phyloP scores from a whole-genome alignment of 2,329 filamentous ascomycete genomes.

The Colletotrichum musae region DNA sequence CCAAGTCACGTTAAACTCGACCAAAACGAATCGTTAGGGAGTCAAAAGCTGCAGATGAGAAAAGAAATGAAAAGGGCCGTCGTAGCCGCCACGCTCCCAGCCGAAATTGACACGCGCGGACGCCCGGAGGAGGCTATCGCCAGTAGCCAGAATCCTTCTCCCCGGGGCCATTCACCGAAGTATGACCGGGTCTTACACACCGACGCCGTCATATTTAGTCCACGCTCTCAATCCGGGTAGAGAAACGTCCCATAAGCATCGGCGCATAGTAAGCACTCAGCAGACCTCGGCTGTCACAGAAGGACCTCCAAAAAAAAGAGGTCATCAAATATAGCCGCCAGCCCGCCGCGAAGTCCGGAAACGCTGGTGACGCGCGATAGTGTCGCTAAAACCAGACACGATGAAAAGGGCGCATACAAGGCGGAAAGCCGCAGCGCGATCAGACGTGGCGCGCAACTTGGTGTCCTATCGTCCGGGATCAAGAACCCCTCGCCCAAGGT shows the following conservation, averaged over 20 bases:
- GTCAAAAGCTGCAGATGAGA: not conserved
- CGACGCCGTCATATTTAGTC: constrained; percentile 1
- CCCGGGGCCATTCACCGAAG: constrained; percentile 5
- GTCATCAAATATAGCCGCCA: not conserved
- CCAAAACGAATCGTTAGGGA: not conserved
- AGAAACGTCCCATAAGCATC: too few species aligned
- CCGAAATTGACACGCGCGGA: not conserved
- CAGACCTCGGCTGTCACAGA: too few species aligned
- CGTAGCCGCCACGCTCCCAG: not conserved
- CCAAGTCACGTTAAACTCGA: too few species aligned
- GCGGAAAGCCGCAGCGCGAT: not conserved
- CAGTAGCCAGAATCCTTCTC: not conserved
- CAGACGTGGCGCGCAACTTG: not conserved
- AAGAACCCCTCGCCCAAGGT: not conserved
- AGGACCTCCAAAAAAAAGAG: not conserved
- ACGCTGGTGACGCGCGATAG: constrained; percentile 8
- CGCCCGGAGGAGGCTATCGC: not conserved
- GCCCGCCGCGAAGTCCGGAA: constrained; percentile 6
- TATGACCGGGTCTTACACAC: not conserved
- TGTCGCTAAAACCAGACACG: constrained; percentile 3
- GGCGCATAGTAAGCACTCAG: too few species aligned
- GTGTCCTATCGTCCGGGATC: constrained; percentile 4
- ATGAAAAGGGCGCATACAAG: constrained; percentile 1
- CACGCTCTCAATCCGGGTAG: too few species aligned
- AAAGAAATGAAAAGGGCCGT: constrained; percentile 10